Evolutionary conservation across 805 yeast genomes (phyloP).

Genomic region (Torulaspora maleeae): DNA sequence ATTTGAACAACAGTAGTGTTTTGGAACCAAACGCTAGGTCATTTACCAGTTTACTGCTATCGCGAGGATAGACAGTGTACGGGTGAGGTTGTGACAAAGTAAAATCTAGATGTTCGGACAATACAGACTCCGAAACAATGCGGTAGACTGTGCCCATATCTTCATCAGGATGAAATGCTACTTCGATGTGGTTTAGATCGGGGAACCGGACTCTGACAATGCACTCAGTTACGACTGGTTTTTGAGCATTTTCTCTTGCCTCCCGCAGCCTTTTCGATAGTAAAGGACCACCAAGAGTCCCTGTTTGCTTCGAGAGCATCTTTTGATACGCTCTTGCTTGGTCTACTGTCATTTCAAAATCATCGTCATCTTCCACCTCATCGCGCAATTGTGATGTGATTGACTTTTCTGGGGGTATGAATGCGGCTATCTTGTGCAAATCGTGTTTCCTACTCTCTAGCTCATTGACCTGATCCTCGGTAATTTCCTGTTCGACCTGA

Average conservation of each 20-base stretch:
- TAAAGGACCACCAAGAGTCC: slow-evolving; percentile 38
- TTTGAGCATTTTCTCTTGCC: slow-evolving; percentile 30
- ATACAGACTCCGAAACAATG: slow-evolving; percentile 29
- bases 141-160: slow-evolving; percentile 35
- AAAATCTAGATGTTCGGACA: slow-evolving; percentile 34
- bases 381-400: slow-evolving; percentile 6
- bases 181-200: slow-evolving; percentile 49
- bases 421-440: slow-evolving; percentile 22
- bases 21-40: slow-evolving; percentile 45
- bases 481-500: no score
- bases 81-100: slow-evolving; percentile 50
- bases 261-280: slow-evolving; percentile 42
- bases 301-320: slow-evolving; percentile 42
- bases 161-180: slow-evolving; percentile 45
- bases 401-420: slow-evolving; percentile 20
- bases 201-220: slow-evolving; percentile 53
- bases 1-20: slow-evolving; percentile 40
- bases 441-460: slow-evolving; percentile 3
- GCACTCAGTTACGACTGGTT: slow-evolving; percentile 29
- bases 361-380: slow-evolving; percentile 36
- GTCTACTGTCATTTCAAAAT: slow-evolving; percentile 44
- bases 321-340: slow-evolving; percentile 54
- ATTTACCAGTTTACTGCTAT: slow-evolving; percentile 32
- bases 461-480: no score
- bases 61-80: slow-evolving; percentile 31